Evolutionary conservation across 495 filamentous ascomycete species (phyloP).

Genomic region (Opeltia flavorubescens): DNA sequence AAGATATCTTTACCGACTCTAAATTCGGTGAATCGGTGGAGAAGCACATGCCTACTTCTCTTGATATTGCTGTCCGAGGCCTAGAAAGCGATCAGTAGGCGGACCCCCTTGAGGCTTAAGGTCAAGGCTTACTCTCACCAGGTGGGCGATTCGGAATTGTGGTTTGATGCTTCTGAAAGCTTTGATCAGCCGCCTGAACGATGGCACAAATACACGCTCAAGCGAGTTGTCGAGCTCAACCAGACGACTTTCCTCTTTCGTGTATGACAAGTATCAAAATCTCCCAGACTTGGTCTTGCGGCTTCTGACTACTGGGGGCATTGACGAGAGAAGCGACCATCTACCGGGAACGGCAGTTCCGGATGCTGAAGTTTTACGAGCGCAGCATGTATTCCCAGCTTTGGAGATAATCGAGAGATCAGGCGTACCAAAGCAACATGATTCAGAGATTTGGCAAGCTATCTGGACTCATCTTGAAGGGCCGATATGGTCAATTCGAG

Average conservation of each 20-base stretch:
- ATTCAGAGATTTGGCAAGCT: conserved; percentile 26
- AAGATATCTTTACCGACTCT: conserved; percentile 72
- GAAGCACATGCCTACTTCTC: conserved; percentile 49
- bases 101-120: neutral
- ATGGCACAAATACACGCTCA: conserved; percentile 11
- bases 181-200: conserved; percentile 46
- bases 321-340: conserved; percentile 21
- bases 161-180: conserved; percentile 79
- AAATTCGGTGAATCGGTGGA: conserved; percentile 50
- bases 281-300: conserved; percentile 52
- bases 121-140: conserved; percentile 19
- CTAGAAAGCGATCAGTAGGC: conserved; percentile 50
- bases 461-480: conserved; percentile 51
- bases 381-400: conserved; percentile 49
- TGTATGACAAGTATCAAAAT: conserved; percentile 56
- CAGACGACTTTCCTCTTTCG: conserved; percentile 5
- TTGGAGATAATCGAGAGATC: conserved; percentile 59
- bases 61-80: conserved; percentile 60
- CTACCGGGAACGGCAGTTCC: conserved; percentile 28
- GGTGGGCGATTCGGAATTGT: conserved; percentile 89
- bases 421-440: conserved; percentile 23
- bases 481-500: conserved; percentile 73
- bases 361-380: conserved; percentile 14
- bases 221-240: conserved; percentile 8
- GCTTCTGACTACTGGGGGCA: conserved; percentile 39